These are phyloP conservation scores for Seiridium cupressi DNA, from an alignment of 2,329 filamentous ascomycete species.

Conservation along the genomic window DNA sequence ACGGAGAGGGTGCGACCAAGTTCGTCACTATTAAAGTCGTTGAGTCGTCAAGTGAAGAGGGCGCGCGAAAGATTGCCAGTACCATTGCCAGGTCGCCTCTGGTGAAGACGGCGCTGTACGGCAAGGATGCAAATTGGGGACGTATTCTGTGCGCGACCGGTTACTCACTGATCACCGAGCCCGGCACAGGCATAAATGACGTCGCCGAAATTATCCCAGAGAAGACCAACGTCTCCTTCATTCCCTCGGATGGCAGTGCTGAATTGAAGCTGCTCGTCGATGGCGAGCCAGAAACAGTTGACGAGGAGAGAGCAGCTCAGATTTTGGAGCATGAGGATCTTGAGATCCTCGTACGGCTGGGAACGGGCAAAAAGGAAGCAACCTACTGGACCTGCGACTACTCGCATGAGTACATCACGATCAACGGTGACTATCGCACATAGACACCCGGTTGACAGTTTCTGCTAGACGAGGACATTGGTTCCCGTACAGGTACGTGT, in stretches of 20 bases:
- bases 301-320: conserved; percentile 73
- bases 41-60: conserved; percentile 66
- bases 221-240: conserved; percentile 74
- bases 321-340: conserved; percentile 77
- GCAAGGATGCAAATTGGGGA: conserved; percentile 97
- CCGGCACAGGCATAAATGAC: conserved; percentile 53
- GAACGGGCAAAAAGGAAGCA: conserved; percentile 66
- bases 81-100: conserved; percentile 89
- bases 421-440: conserved; percentile 68
- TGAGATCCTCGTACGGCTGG: conserved; percentile 73
- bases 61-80: conserved; percentile 77
- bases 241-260: conserved; percentile 72
- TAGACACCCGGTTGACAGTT: conserved; percentile 22
- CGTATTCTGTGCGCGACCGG: conserved; percentile 93
- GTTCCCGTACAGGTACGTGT: too few relatives aligned
- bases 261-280: conserved; percentile 76
- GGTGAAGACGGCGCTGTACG: conserved; percentile 96
- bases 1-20: conserved; percentile 96
- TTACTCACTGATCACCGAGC: conserved; percentile 66
- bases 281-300: conserved; percentile 76
- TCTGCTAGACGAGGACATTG: neutral
- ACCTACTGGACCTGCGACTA: conserved; percentile 87
- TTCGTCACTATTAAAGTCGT: conserved; percentile 90
- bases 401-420: conserved; percentile 75
- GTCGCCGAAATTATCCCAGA: conserved; percentile 63